Evolutionary conservation across 805 yeast genomes (phyloP).

Genomic region (Lachancea sp.): DNA sequence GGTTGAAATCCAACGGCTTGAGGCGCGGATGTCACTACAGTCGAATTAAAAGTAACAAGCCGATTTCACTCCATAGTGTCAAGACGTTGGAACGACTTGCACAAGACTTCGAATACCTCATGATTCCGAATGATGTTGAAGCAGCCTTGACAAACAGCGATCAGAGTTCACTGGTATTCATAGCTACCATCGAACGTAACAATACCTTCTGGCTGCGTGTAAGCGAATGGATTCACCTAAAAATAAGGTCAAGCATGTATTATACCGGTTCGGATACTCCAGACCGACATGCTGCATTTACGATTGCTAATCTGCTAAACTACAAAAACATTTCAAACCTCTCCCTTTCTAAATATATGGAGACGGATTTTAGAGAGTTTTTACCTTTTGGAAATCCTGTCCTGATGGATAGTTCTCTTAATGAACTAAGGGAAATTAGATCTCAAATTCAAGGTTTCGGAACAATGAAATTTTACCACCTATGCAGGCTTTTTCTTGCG

Average conservation of each 20-base stretch:
- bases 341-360: background rate
- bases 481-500: background rate
- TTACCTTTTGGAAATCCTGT: too few relatives aligned
- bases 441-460: background rate
- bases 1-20: background rate
- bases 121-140: slow-evolving; percentile 1
- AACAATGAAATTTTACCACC: background rate
- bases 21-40: background rate
- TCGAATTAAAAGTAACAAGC: background rate
- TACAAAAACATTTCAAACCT: background rate
- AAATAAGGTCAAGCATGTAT: background rate
- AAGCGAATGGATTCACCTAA: background rate
- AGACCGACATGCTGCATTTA: background rate
- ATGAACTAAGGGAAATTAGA: background rate
- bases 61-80: background rate
- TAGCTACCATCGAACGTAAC: background rate
- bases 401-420: background rate
- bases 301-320: background rate
- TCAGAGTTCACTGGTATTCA: slow-evolving; percentile 1
- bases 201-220: background rate
- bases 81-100: slow-evolving; percentile 1
- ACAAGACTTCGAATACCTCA: background rate
- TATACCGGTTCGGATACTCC: too few relatives aligned
- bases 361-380: background rate
- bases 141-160: background rate